A percentile compares a stretch with the other conserved stretches of the same genome.
Evolutionary conservation across 345 rosid species (phyloP).

Genomic region (Syzygium aromaticum): DNA sequence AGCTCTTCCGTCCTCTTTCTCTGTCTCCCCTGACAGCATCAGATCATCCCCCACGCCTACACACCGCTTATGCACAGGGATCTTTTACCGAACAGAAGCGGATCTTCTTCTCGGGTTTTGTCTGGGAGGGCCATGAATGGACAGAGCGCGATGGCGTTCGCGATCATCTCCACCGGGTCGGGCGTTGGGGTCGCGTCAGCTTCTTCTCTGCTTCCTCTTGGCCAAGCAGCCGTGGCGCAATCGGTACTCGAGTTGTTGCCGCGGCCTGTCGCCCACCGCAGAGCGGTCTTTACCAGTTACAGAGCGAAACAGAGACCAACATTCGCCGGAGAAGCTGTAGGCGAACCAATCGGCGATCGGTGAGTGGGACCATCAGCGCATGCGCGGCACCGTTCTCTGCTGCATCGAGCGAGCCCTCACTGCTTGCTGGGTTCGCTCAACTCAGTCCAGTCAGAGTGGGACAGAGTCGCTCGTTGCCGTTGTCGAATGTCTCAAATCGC

Average conservation of each 20-base stretch:
- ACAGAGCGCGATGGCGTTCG: too few species aligned
- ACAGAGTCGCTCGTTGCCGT: neutral
- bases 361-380: neutral
- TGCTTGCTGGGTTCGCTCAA: neutral
- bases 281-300: neutral
- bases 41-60: too few species aligned
- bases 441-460: neutral
- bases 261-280: neutral
- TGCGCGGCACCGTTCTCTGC: too few species aligned
- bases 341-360: neutral
- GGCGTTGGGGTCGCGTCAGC: too few species aligned
- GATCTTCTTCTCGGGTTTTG: too few species aligned
- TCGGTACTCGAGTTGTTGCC: neutral
- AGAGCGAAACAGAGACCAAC: neutral
- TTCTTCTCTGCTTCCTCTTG: neutral
- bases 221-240: neutral
- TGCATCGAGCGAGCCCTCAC: neutral
- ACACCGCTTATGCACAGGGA: too few species aligned
- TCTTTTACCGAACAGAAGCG: too few species aligned
- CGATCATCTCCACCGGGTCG: too few species aligned
- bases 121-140: too few species aligned
- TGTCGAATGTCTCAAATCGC: neutral
- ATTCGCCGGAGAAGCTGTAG: neutral
- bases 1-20: neutral
- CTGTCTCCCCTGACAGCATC: neutral